These are phyloP conservation scores for Lipomyces mesembrius DNA, from an alignment of 805 yeast species.

Conservation along the genomic window DNA sequence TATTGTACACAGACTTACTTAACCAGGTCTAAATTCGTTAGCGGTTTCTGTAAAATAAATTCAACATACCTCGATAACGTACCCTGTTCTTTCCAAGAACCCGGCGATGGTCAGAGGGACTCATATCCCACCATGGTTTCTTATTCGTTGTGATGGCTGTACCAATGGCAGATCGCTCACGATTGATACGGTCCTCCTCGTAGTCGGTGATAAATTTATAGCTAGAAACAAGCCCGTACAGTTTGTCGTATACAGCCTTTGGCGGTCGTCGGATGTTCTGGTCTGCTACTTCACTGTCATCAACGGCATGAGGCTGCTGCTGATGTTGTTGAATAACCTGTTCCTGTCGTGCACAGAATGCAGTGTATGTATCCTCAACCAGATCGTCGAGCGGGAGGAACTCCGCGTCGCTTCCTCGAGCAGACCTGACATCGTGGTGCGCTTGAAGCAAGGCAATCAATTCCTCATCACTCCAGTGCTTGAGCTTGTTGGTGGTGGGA, in stretches of 20 bases:
- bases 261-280: slow-evolving; percentile 26
- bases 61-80: not conserved
- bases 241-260: slow-evolving; percentile 34
- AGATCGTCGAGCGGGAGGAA: slow-evolving; percentile 30
- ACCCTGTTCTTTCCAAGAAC: slow-evolving; percentile 32
- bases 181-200: slow-evolving; percentile 30
- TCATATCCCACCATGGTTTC: slow-evolving; percentile 37
- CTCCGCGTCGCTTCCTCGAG: slow-evolving; percentile 34
- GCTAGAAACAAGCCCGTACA: slow-evolving; percentile 29
- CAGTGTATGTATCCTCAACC: slow-evolving; percentile 33
- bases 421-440: slow-evolving; percentile 30
- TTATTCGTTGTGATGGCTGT: slow-evolving; percentile 16
- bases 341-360: slow-evolving; percentile 27
- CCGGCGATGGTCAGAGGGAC: slow-evolving; percentile 32
- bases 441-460: slow-evolving; percentile 31
- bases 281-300: slow-evolving; percentile 15
- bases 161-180: slow-evolving; percentile 24
- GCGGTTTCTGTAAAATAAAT: not conserved
- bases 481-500: slow-evolving; percentile 21
- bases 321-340: slow-evolving; percentile 25
- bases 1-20: slow-evolving; percentile 23
- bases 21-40: slow-evolving; percentile 27
- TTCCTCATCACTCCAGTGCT: slow-evolving; percentile 36
- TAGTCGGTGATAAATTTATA: slow-evolving; percentile 36
- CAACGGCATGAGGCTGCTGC: slow-evolving; percentile 11